Conservation (phyloP, 2,329 filamentous ascomycete genomes). For the Arachnomyces sp. region DNA sequence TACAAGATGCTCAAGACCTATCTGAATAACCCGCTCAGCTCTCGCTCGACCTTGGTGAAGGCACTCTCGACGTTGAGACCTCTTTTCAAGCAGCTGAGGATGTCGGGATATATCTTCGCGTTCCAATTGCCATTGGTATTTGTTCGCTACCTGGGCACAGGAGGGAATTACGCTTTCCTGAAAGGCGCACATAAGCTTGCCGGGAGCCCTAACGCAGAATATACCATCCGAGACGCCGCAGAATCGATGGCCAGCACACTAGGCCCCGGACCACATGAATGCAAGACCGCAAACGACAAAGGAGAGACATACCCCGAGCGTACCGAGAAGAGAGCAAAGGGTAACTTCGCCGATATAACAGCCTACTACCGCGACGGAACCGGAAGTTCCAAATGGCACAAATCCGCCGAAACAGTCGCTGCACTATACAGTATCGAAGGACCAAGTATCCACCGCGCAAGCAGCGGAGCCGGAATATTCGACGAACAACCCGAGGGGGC, state of each 20-base stretch:
- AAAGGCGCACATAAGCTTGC: conserved; percentile 33
- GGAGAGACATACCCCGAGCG: conserved; percentile 33
- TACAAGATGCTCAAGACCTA: conserved; percentile 45
- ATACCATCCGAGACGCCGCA: conserved; percentile 29
- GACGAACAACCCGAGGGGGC: conserved; percentile 37
- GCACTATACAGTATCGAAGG: conserved; percentile 37
- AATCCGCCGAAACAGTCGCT: conserved; percentile 43
- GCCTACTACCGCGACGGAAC: conserved; percentile 48
- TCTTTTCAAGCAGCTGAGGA: conserved; percentile 39
- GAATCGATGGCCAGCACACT: conserved; percentile 44
- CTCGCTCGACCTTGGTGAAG: conserved; percentile 37
- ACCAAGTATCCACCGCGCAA: conserved; percentile 22
- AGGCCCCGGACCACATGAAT: conserved; percentile 43
- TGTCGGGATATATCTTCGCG: conserved; percentile 49
- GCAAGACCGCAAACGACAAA: conserved; percentile 23
- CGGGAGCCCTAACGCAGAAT: conserved; percentile 26
- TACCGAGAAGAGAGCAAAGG: conserved; percentile 31
- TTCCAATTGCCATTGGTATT: conserved; percentile 44
- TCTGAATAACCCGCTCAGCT: conserved; percentile 34
- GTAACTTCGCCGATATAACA: conserved; percentile 45
- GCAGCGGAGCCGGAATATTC: conserved; percentile 36
- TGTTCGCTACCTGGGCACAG: conserved; percentile 35
- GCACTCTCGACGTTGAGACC: conserved; percentile 38
- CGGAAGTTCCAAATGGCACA: conserved; percentile 39
- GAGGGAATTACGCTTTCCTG: conserved; percentile 44